Evolutionary conservation across 2,329 filamentous ascomycete species (phyloP), one percentile per base, ranked within the genome.

Genomic region (Byssochlamys sp.): DNA sequence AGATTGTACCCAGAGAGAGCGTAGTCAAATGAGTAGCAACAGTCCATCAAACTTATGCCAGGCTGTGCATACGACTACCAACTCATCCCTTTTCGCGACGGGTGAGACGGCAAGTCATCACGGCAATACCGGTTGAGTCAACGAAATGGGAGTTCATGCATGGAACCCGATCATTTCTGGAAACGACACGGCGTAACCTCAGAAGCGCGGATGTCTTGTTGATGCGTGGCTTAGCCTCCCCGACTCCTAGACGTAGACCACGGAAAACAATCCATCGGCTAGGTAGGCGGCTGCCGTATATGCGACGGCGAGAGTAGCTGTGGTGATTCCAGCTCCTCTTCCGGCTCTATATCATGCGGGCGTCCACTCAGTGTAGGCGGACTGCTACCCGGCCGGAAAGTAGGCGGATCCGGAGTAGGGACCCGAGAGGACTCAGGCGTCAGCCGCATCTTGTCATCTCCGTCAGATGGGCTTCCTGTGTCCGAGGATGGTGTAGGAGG

Each of bases 401-500:
- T 63, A 5, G 65, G 63, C 2, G 62, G 63, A 1, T 59, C 64
- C 33, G 66, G 57, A 2, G 64, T 61, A 54, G 67, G 61, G 45
- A 69, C 50, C n/a, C 59, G 58, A 29, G 65, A 59, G 19, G 62
- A 55, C 14, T 63, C 62, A 10, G 62, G 62, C 4, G 60, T 61
- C 26, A 62, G 58, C 12, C 60, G 59, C 4, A 19, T 19, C 52
- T 67, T 66, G 9, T 64, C 63, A 19, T 64, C 64, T 1, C 55
- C 55, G 10, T 64, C 62, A 6, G 65, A 66, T 1, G 61, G 59
- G 24, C 55, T 57, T 14, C 53, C 27, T 6, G 54, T 45, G n/a
- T 67, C 67, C 0, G 72, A 75, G 0, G 66, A 68, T 4, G 74
- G 73, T 5, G 73, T 76, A 9, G 73, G 73, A 11, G 74, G 73